Conservation (phyloP, 2,329 filamentous ascomycete genomes). For the Fonsecaea multimorphosa region DNA sequence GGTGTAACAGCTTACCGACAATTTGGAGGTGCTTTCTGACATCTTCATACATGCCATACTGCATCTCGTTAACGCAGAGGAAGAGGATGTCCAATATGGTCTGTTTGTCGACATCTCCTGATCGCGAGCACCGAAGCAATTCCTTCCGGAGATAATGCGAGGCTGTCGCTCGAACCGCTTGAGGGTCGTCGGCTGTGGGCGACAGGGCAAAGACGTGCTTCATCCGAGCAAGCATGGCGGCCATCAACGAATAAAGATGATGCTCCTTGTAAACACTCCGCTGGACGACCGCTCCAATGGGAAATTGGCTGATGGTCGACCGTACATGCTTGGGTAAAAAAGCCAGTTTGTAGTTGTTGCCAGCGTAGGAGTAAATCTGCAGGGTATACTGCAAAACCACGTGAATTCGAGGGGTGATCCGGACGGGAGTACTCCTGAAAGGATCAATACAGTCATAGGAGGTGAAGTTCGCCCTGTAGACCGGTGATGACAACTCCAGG, state of each 20-base stretch:
- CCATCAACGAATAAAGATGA: constrained; percentile 35
- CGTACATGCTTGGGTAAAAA: constrained; percentile 32
- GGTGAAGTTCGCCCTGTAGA: constrained; percentile 31
- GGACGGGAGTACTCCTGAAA: constrained; percentile 28
- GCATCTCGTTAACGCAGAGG: constrained; percentile 31
- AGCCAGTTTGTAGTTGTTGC: constrained; percentile 37
- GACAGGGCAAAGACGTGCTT: constrained; percentile 29
- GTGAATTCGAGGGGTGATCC: constrained; percentile 32
- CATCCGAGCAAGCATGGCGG: constrained; percentile 31
- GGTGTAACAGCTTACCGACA: constrained; percentile 30
- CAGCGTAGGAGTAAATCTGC: constrained; percentile 32
- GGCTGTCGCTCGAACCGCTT: constrained; percentile 24
- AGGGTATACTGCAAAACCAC: constrained; percentile 30
- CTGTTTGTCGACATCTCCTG: constrained; percentile 33
- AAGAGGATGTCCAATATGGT: constrained; percentile 35
- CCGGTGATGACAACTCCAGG: constrained; percentile 22
- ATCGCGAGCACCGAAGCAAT: constrained; percentile 24
- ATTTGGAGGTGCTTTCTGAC: constrained; percentile 32
- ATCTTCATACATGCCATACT: constrained; percentile 30
- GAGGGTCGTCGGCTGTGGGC: constrained; percentile 22
- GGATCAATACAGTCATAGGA: constrained; percentile 35
- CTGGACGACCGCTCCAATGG: constrained; percentile 32
- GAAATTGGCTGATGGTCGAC: constrained; percentile 33
- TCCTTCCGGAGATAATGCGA: constrained; percentile 31
- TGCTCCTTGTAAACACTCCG: constrained; percentile 33